Evolutionary conservation across 345 rosid species (phyloP).

Genomic region (Arabis alpina): DNA sequence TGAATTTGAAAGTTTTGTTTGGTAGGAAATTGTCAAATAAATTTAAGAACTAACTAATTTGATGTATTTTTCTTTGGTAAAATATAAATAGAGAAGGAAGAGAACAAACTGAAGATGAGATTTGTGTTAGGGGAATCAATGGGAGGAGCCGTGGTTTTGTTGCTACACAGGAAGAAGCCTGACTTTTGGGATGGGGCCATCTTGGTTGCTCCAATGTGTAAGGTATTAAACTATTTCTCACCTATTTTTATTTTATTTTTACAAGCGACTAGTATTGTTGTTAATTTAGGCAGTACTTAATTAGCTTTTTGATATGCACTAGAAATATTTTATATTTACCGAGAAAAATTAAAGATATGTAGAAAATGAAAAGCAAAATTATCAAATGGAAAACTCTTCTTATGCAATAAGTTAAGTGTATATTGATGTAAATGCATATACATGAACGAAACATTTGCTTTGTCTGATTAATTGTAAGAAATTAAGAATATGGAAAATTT

Average conservation of each 20-base stretch:
- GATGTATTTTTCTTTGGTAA: neutral
- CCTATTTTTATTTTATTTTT: neutral
- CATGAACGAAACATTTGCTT: neutral
- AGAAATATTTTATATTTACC: neutral
- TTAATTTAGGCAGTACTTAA: neutral
- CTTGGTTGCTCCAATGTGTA: constrained; percentile 90
- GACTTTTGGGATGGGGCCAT: constrained; percentile 84
- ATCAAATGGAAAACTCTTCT: neutral
- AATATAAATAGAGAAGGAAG: constrained; percentile 51
- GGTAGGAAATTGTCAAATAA: neutral
- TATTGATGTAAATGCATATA: constrained; percentile 8
- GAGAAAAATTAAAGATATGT: neutral
- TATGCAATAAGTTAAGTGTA: neutral
- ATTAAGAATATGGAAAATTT: neutral
- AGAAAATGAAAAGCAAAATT: neutral
- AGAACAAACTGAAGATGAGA: constrained; percentile 65
- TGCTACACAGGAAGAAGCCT: constrained; percentile 61
- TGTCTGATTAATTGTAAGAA: neutral
- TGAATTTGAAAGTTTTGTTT: neutral
- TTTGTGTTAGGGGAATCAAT: constrained; percentile 83
- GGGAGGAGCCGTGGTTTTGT: constrained; percentile 85
- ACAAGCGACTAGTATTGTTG: neutral
- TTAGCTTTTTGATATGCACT: neutral
- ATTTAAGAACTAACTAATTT: neutral
- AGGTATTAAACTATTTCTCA: constrained; percentile 50